These are phyloP conservation scores for Candida oleophila DNA, from an alignment of 805 yeast genomes.

Conservation along the genomic window DNA sequence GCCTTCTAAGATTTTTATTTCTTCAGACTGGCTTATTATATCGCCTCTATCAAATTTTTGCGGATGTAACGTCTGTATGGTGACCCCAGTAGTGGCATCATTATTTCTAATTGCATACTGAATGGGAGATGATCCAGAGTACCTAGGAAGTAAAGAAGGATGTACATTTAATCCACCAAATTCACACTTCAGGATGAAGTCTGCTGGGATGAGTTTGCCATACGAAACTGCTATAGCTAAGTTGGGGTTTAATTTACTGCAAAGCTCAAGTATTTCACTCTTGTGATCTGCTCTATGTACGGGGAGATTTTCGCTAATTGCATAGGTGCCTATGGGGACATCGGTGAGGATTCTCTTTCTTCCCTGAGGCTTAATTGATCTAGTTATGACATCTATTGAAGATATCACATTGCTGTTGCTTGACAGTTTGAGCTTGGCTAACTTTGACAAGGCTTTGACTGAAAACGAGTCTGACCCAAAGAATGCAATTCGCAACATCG, in stretches of 20 bases:
- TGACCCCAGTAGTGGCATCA: conserved; percentile 71
- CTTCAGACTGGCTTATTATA: conserved; percentile 57
- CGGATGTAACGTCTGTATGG: conserved; percentile 89
- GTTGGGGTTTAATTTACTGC: conserved; percentile 38
- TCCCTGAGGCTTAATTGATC: conserved; percentile 65
- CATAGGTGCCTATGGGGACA: conserved; percentile 52
- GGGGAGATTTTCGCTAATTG: conserved; percentile 29
- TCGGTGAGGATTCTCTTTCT: conserved; percentile 50
- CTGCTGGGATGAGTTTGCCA: conserved; percentile 74
- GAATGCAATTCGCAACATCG: conserved; percentile 46
- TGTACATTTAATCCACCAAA: conserved; percentile 87
- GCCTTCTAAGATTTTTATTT: conserved; percentile 33
- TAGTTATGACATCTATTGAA: conserved; percentile 59
- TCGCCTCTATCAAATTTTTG: conserved; percentile 79
- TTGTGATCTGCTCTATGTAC: conserved; percentile 53
- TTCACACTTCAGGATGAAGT: conserved; percentile 46
- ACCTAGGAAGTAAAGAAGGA: conserved; percentile 81
- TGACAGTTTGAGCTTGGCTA: not conserved
- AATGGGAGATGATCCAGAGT: conserved; percentile 88
- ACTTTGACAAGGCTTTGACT: conserved; percentile 44
- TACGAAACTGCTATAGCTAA: conserved; percentile 89
- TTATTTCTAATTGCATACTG: conserved; percentile 72
- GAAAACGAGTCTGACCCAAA: conserved; percentile 82
- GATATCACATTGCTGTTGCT: conserved; percentile 20
- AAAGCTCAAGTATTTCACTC: conserved; percentile 31